Conservation (phyloP, 495 filamentous ascomycete genomes). For the Xylaria longipes region DNA sequence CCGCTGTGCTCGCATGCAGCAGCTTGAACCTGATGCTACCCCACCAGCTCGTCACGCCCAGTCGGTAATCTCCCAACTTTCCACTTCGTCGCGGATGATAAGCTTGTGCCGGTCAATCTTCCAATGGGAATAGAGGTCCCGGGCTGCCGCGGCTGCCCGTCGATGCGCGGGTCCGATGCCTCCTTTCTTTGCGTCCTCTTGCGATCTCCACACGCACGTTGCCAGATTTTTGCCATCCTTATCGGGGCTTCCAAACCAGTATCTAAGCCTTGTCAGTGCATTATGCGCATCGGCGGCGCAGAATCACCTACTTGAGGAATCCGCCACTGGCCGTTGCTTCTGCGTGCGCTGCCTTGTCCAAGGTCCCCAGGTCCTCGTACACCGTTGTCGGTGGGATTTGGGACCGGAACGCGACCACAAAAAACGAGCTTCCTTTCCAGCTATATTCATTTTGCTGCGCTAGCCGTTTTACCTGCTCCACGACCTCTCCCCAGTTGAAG, state of each 20-base stretch:
- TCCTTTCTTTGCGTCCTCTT: conserved; percentile 71
- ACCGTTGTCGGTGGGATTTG: conserved; percentile 66
- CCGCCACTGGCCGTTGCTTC: conserved; percentile 81
- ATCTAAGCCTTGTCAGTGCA: conserved; percentile 52
- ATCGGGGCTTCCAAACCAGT: conserved; percentile 81
- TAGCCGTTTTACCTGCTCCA: conserved; percentile 59
- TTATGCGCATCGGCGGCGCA: conserved; percentile 26
- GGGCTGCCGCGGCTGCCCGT: conserved; percentile 56
- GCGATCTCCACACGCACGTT: conserved; percentile 77
- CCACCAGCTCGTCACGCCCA: conserved; percentile 54
- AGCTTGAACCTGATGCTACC: conserved; percentile 32
- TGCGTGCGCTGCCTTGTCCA: conserved; percentile 77
- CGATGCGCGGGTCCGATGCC: conserved; percentile 66
- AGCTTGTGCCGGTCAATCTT: conserved; percentile 69
- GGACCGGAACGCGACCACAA: conserved; percentile 83
- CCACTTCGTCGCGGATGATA: conserved; percentile 61
- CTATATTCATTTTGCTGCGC: conserved; percentile 50
- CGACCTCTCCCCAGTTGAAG: conserved; percentile 78
- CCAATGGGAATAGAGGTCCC: conserved; percentile 62
- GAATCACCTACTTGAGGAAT: conserved; percentile 71
- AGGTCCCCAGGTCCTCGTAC: conserved; percentile 62
- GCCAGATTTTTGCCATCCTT: conserved; percentile 70
- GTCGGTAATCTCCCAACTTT: conserved; percentile 63
- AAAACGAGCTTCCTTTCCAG: conserved; percentile 74
- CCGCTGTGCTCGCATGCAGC: conserved; percentile 31